phyloP scores from a whole-genome alignment of 2,329 filamentous ascomycete species.

The Meredithiella fracta region DNA sequence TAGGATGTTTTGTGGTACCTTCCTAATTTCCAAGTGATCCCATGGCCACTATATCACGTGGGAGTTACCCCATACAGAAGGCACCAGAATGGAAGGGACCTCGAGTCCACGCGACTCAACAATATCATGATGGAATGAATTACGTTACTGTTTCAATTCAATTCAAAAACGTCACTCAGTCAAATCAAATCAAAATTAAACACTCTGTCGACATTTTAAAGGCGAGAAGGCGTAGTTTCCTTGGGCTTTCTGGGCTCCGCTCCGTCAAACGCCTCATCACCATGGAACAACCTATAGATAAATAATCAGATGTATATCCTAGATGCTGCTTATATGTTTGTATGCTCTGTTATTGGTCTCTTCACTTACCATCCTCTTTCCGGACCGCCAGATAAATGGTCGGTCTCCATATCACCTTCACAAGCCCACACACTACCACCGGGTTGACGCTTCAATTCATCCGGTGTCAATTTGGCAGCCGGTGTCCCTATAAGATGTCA shows the following conservation, averaged over 20 bases:
- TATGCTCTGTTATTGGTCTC: neutral
- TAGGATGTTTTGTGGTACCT: too few relatives aligned
- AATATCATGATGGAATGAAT: too few relatives aligned
- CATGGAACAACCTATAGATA: conserved; percentile 7
- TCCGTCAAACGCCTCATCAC: conserved; percentile 11
- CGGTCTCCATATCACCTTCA: conserved; percentile 66
- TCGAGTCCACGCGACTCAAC: too few relatives aligned
- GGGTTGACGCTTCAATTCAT: conserved; percentile 1
- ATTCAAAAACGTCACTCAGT: neutral
- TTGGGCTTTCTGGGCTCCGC: neutral
- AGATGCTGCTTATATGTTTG: too few relatives aligned
- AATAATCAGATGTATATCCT: neutral
- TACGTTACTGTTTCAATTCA: neutral
- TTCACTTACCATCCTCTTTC: conserved; percentile 69
- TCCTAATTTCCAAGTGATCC: too few relatives aligned
- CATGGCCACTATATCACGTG: too few relatives aligned
- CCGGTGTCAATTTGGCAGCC: neutral
- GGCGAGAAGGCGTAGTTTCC: neutral
- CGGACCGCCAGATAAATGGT: conserved; percentile 60
- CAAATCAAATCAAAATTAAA: neutral
- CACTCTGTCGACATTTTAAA: neutral
- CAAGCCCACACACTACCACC: conserved; percentile 62
- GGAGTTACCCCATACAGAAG: too few relatives aligned
- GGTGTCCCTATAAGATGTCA: neutral
- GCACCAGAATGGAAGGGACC: too few relatives aligned